Conservation (phyloP, 768 basidiomycete genomes). For the Suillus americanus region DNA sequence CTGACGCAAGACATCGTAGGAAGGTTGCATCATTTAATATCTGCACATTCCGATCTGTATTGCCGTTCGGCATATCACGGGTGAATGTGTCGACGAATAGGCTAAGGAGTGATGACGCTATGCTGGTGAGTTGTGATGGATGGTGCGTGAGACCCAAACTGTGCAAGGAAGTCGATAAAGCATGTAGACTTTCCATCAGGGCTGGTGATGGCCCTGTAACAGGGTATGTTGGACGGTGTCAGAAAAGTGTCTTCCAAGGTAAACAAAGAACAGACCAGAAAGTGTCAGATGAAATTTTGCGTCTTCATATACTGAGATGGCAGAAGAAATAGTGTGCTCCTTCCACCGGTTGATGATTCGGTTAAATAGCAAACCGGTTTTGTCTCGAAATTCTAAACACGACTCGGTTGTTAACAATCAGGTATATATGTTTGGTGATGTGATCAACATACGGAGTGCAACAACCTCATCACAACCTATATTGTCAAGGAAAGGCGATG, state of each 20-base stretch:
- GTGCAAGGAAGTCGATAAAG: conserved; percentile 53
- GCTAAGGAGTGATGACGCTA: conserved; percentile 40
- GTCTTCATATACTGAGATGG: conserved; percentile 20
- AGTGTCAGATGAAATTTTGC: conserved; percentile 6
- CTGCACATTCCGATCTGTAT: conserved; percentile 31
- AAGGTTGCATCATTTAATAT: conserved; percentile 48
- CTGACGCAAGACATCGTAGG: conserved; percentile 41
- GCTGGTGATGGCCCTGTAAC: conserved; percentile 48
- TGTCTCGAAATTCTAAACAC: conserved; percentile 49
- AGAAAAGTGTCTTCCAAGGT: neutral
- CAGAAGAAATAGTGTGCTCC: conserved; percentile 36
- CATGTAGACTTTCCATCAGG: conserved; percentile 54
- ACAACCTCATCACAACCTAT: conserved; percentile 43
- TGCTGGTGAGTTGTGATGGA: conserved; percentile 31
- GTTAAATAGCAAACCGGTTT: conserved; percentile 41
- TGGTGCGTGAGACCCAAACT: conserved; percentile 51
- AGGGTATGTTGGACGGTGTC: conserved; percentile 15
- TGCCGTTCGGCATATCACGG: conserved; percentile 32
- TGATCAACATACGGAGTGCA: conserved; percentile 33
- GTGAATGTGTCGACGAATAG: conserved; percentile 34
- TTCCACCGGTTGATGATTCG: conserved; percentile 56
- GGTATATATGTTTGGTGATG: conserved; percentile 3
- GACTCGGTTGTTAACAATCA: conserved; percentile 4
- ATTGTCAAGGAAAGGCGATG: conserved; percentile 42
- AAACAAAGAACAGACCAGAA: conserved; percentile 14